phyloP scores from a whole-genome alignment of 2,329 filamentous ascomycete species.

The Xylariales sp. region DNA sequence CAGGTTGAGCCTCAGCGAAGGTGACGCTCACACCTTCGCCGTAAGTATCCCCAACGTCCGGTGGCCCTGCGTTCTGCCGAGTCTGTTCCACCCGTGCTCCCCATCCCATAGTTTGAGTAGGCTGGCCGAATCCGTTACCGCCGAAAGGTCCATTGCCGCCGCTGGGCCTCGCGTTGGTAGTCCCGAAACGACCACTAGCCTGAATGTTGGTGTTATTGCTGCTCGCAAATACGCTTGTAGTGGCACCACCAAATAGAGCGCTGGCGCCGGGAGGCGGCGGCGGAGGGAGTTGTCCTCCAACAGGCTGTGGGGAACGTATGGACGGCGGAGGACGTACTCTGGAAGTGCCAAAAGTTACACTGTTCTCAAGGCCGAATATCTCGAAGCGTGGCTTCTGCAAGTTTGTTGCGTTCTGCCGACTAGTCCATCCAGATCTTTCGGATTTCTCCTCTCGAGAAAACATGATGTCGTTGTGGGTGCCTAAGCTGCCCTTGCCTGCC shows the following conservation, averaged over 20 bases:
- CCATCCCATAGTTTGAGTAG: too few relatives aligned
- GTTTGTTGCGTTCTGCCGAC: constrained; percentile 18
- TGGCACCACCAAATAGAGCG: not conserved
- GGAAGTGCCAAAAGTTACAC: too few relatives aligned
- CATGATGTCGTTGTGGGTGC: constrained; percentile 24
- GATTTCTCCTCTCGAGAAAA: constrained; percentile 34
- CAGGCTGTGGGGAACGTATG: not conserved
- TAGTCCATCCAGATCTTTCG: constrained; percentile 25
- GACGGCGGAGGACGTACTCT: too few relatives aligned
- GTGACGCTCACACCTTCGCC: constrained; percentile 15
- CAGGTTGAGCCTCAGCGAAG: constrained; percentile 20
- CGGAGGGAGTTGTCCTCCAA: not conserved
- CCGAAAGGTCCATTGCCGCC: not conserved
- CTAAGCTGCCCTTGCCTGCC: constrained; percentile 21
- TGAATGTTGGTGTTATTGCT: not conserved
- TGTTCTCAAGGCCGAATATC: constrained; percentile 30
- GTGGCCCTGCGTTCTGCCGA: not conserved
- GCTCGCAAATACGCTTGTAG: not conserved
- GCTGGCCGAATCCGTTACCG: not conserved
- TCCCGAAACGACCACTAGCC: not conserved
- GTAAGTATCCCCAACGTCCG: not conserved
- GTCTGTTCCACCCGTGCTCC: too few relatives aligned
- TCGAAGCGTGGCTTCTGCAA: constrained; percentile 26
- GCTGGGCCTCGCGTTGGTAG: not conserved
- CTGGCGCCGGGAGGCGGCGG: not conserved